phyloP scores from a whole-genome alignment of 2,329 filamentous ascomycete species.

The Colletotrichum tropicicola region DNA sequence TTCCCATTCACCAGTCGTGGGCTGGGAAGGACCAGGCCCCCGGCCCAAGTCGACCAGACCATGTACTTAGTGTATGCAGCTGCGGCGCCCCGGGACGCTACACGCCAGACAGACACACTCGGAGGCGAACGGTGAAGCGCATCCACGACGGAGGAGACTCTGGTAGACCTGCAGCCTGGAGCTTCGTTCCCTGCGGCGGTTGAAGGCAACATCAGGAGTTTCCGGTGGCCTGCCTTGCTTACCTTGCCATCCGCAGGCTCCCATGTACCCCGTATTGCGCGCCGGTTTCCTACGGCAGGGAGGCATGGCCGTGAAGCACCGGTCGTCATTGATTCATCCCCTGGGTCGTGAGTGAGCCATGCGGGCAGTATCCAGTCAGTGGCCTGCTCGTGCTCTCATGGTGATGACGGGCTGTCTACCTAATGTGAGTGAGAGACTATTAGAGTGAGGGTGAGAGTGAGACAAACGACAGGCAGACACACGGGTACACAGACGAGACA shows the following conservation, averaged over 20 bases:
- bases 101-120: too few relatives aligned
- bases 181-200: neutral
- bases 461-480: too few relatives aligned
- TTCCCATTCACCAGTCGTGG: constrained; percentile 4
- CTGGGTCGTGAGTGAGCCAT: too few relatives aligned
- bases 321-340: neutral
- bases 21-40: constrained; percentile 10
- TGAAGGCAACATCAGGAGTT: too few relatives aligned
- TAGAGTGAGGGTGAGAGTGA: too few relatives aligned
- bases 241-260: neutral
- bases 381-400: too few relatives aligned
- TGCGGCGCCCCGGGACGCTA: too few relatives aligned
- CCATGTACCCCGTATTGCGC: neutral
- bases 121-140: too few relatives aligned
- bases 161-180: neutral
- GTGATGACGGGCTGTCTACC: neutral
- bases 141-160: too few relatives aligned
- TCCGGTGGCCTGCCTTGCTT: too few relatives aligned
- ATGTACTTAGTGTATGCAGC: neutral
- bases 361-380: too few relatives aligned
- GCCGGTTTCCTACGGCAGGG: neutral
- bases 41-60: neutral
- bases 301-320: too few relatives aligned
- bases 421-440: neutral
- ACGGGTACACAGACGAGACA: constrained; percentile 9